These are phyloP conservation scores for Debaryomyces fabryi DNA, from an alignment of 1,139 yeast genomes.

Conservation along the genomic window DNA sequence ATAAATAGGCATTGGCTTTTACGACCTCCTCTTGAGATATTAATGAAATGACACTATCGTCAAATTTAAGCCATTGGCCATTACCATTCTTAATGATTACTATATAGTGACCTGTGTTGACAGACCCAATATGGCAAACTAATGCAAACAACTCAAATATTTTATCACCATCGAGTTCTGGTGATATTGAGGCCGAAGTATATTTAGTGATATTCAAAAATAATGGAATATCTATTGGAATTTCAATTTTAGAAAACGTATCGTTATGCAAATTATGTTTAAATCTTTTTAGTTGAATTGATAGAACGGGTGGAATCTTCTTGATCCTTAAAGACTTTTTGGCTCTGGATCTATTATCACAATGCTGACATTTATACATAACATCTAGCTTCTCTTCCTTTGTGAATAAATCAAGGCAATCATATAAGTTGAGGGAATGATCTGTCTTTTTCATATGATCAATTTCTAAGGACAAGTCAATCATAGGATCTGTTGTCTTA, in stretches of 20 bases:
- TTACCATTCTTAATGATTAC: conserved; percentile 71
- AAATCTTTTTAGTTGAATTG: conserved; percentile 85
- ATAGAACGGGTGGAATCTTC: conserved; percentile 73
- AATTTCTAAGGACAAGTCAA: conserved; percentile 84
- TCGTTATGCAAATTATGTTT: conserved; percentile 65
- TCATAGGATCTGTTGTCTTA: conserved; percentile 80
- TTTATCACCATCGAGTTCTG: conserved; percentile 31
- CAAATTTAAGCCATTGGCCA: conserved; percentile 87
- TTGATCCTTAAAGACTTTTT: conserved; percentile 69
- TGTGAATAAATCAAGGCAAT: conserved; percentile 78
- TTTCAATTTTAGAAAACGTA: conserved; percentile 72
- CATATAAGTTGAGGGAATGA: conserved; percentile 43
- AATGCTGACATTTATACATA: conserved; percentile 67
- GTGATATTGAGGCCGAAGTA: conserved; percentile 27
- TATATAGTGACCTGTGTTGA: conserved; percentile 92
- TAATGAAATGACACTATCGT: conserved; percentile 81
- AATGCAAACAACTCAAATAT: conserved; percentile 83
- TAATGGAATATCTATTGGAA: conserved; percentile 71
- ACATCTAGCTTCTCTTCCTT: conserved; percentile 75
- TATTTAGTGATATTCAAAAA: conserved; percentile 72
- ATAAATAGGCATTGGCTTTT: conserved; percentile 71
- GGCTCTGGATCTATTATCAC: conserved; percentile 65
- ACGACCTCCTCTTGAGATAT: conserved; percentile 67
- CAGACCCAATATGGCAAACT: conserved; percentile 87
- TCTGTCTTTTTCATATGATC: conserved; percentile 33